Base-by-base conservation (phyloP, 768 basidiomycete genomes). In the Macrolepiota fuliginosa region DNA sequence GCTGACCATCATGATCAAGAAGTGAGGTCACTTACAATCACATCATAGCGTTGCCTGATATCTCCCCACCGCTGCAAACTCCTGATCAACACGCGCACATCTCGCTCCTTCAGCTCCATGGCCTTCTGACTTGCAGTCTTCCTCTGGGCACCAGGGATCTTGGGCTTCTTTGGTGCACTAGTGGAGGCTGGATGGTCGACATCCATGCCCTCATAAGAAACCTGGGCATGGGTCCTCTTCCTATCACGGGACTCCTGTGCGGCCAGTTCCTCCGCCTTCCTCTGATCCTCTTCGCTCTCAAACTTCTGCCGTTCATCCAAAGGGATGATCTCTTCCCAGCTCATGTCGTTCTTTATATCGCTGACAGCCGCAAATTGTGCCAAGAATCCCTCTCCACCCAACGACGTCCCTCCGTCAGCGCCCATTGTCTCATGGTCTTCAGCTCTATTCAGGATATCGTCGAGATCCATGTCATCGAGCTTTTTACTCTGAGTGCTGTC, bases 241-340 rank as follows among this genome's bases (percentile, higher is more conserved):
- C 91, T 78, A 66, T 87, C 84, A 61, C 88, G 83, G 42, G 85
- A 81, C 61, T 91, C 90, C 64, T 87, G 84, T 6, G 88, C 77
- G 53, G 78, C 82, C 61, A 87, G 70, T 62, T 94, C 90, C 67
- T 93, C 90, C 39, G 83, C 84, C 68, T 86, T 87, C 61, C 84
- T 81, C 61, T 88, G 82, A 64, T 87, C 86, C 61, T 92, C 81
- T 63, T 89, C 88, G 29, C 83, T 82, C 63, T 94, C 94, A 47
- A 89, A 85, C 71, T 85, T 88, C 73, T 89, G 87, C 5, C 97
- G 89, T 68, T 94, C 94, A 24, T 96, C 94, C 9, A 91, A 72
- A 17, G 97, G 97, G 67, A 99, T 98, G 74, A 99, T 98, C 63
- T 98, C 97, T 71, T 99, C 97, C 97, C 97, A 99, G 69, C 75